These are phyloP conservation scores for Mycena olivaceomarginata DNA, from an alignment of 768 basidiomycete species.

Conservation along the genomic window DNA sequence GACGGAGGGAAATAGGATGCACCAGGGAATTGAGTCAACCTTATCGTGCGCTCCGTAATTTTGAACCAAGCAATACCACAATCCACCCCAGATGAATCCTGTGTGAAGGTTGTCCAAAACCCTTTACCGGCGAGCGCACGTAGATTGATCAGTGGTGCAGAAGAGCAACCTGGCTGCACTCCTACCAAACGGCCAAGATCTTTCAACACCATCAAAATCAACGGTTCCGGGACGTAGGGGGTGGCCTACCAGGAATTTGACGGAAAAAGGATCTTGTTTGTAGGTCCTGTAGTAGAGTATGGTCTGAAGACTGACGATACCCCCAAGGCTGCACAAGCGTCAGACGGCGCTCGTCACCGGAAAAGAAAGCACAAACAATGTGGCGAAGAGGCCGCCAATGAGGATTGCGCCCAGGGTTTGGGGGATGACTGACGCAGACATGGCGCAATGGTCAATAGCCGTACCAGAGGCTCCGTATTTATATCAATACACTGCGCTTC, in stretches of 20 bases:
- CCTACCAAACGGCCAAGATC: constrained; percentile 28
- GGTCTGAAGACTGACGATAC: constrained; percentile 31
- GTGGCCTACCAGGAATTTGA: constrained; percentile 20
- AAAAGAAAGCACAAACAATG: constrained; percentile 12
- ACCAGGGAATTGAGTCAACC: constrained; percentile 56
- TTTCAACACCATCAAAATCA: not conserved
- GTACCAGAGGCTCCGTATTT: not conserved
- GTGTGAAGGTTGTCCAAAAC: constrained; percentile 56
- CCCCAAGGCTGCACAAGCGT: constrained; percentile 19
- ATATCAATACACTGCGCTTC: not conserved
- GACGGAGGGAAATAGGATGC: constrained; percentile 16
- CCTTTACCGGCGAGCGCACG: constrained; percentile 36
- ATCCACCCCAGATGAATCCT: constrained; percentile 53
- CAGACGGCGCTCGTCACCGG: not conserved
- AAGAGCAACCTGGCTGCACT: not conserved
- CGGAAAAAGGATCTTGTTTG: constrained; percentile 16
- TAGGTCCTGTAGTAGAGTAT: constrained; percentile 33
- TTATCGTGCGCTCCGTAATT: constrained; percentile 49
- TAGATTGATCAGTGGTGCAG: not conserved
- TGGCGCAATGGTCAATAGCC: not conserved
- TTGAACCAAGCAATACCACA: constrained; percentile 57
- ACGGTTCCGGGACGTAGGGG: not conserved
- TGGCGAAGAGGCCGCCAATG: constrained; percentile 30
- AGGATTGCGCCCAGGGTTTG: constrained; percentile 19
- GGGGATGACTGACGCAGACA: constrained; percentile 18